These are phyloP conservation scores for Leccinum griseonigrum DNA, from an alignment of 1,284 basidiomycete genomes.

Conservation along the genomic window DNA sequence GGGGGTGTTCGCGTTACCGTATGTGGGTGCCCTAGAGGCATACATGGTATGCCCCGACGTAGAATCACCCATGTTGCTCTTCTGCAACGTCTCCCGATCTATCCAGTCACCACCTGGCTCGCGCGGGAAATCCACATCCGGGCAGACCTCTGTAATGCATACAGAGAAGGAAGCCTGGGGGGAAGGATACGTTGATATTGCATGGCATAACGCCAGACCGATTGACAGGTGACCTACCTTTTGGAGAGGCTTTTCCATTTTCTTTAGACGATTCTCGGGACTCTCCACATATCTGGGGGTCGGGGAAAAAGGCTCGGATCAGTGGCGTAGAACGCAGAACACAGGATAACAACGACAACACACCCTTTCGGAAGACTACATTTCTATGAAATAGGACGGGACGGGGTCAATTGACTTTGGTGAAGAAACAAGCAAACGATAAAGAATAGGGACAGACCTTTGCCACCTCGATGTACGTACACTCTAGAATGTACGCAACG, in stretches of 20 bases:
- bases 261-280: conserved; percentile 67
- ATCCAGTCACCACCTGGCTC: conserved; percentile 40
- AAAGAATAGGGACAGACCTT: conserved; percentile 45
- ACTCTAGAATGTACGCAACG: conserved; percentile 66
- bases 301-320: neutral
- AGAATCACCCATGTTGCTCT: conserved; percentile 24
- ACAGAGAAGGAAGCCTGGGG: neutral
- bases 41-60: conserved; percentile 12
- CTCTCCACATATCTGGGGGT: conserved; percentile 63
- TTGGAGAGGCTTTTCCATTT: conserved; percentile 67
- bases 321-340: neutral
- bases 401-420: neutral
- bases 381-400: conserved; percentile 45
- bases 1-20: conserved; percentile 3
- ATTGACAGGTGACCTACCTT: conserved; percentile 37
- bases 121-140: conserved; percentile 47
- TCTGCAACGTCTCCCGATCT: conserved; percentile 38
- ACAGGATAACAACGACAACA: neutral
- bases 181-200: neutral
- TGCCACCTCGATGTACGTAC: conserved; percentile 74
- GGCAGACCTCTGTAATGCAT: conserved; percentile 41
- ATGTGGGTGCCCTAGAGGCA: conserved; percentile 1
- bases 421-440: neutral
- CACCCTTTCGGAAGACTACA: conserved; percentile 84
- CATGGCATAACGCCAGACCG: neutral